Evolutionary conservation across 2,329 filamentous ascomycete genomes (phyloP), one percentile per base, ranked within the genome.

Genomic region (Colletotrichum magnum): DNA sequence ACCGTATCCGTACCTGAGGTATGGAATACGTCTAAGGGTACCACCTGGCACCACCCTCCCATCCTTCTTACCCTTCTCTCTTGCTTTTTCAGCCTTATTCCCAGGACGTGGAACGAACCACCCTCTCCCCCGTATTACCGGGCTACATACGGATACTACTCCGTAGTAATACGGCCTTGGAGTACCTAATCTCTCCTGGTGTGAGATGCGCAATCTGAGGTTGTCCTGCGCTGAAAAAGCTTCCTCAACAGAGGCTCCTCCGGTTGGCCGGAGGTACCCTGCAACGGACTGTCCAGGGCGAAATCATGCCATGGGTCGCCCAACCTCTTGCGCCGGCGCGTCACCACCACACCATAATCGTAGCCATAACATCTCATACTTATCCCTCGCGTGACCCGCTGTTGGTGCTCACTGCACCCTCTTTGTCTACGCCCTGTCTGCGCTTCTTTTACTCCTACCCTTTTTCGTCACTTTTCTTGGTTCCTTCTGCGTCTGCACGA

Each of bases 341-440:
- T 72, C 70, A 71, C 64, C 48, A 72, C 64, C 68, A 64, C 60
- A 72, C 68, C 70, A 71, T 58, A 52, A 58, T 69, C 68, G 53
- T 52, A 60, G 68, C 58, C 47, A 61, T 58, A 72, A 72, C 70
- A 71, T 65, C 57, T 71, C 70, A 71, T 69, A 68, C 69, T 52
- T 70, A 60, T 69, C 57, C 50, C 66, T 70, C 69, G 50, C 60
- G 51, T 65, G 59, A 69, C 57, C 69, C 61, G 56, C 66, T 54
- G 18, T 51, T 24, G 12, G 10, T 66, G 39, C 47, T 9, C 45
- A 39, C 36, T 53, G 39, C 47, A 21, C 45, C 45, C 36, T 53
- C 59, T 63, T 59, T 54, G 45, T 70, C 45, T 45, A 28, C 51
- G 39, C 52, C 65, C 54, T 58, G 50, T 58, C 47, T 61, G 28